Evolutionary conservation across 2,329 filamentous ascomycete genomes (phyloP), one percentile per base, ranked within the genome.

Genomic region (Pseudocercospora vitis): DNA sequence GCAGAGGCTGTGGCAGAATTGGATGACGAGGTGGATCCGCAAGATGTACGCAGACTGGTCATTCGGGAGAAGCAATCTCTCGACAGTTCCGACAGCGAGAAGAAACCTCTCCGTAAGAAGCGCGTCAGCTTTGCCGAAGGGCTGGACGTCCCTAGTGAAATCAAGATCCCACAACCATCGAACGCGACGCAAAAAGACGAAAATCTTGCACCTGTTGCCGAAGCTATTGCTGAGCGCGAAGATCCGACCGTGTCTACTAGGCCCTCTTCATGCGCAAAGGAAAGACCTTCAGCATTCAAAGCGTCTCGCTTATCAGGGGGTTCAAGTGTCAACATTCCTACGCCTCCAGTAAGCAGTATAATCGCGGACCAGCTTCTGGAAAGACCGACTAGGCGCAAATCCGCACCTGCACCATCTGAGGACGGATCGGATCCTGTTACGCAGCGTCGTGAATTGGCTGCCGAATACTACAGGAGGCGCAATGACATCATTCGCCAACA

Each of bases 401-500:
- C 57, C 2, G 58, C 66, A 2, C 46, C 68, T 1, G 59, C 69
- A 9, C 70, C 71, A n/a, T 65, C 72, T 59, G 50, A 74, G 12
- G 69, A 73, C 16, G 70, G 72, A 7, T 69, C 74, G 33, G 74
- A 96, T 62, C 82, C 87, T 4, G 78, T 83, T 16, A 75, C 91
- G 24, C 77, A 92, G 47, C 81, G 87, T 49, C 84, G 88, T 58
- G 87, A 95, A 69, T 84, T 95, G 11, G 86, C 88, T 6, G 82
- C 83, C 31, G 88, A 95, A 67, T 95, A 95, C 70, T 87, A 95
- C 69, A 84, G 83, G 39, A 78, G 89, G 70, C 86, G 92, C 16
- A 95, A 91, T 68, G 83, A 82, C 65, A 85, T 95, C 72, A 91
- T 96, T 50, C 84, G 90, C 62, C 81, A 85, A 63, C 84, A 94